These are phyloP conservation scores for Polychytrium aggregatum DNA, from an alignment of 192 early-diverging fungal genomes.

Conservation along the genomic window DNA sequence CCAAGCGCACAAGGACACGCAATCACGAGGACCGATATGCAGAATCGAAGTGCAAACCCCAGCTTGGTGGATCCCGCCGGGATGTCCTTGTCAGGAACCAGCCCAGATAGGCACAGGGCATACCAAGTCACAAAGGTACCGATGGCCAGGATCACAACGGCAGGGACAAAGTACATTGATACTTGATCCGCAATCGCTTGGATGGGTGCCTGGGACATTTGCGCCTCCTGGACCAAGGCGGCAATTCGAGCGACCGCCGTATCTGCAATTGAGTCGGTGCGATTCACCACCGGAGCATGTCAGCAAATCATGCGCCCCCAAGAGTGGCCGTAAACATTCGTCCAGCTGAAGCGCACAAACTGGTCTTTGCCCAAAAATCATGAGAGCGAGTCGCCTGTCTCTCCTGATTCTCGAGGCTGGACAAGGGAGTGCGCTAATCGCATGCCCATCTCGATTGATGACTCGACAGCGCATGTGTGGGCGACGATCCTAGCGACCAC, in stretches of 20 bases:
- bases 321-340: too few species aligned
- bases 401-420: too few species aligned
- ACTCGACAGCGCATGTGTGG: too few species aligned
- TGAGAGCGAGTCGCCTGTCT: too few species aligned
- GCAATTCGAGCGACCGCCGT: constrained; percentile 88
- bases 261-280: too few species aligned
- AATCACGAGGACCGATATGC: constrained; percentile 87
- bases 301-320: too few species aligned
- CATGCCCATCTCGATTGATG: too few species aligned
- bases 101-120: constrained; percentile 15
- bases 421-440: too few species aligned
- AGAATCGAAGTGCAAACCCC: constrained; percentile 20
- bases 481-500: neutral
- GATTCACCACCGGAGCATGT: too few species aligned
- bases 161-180: constrained; percentile 84
- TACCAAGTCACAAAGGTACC: constrained; percentile 72
- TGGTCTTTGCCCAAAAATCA: too few species aligned
- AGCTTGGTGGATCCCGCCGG: neutral
- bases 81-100: constrained; percentile 11
- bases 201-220: constrained; percentile 88
- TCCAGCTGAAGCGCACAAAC: too few species aligned
- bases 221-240: constrained; percentile 82
- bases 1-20: constrained; percentile 96
- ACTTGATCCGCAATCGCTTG: constrained; percentile 83
- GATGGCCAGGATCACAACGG: constrained; percentile 57